These are phyloP conservation scores for Cubamyces sp. DNA, from an alignment of 768 basidiomycete species.

Conservation along the genomic window DNA sequence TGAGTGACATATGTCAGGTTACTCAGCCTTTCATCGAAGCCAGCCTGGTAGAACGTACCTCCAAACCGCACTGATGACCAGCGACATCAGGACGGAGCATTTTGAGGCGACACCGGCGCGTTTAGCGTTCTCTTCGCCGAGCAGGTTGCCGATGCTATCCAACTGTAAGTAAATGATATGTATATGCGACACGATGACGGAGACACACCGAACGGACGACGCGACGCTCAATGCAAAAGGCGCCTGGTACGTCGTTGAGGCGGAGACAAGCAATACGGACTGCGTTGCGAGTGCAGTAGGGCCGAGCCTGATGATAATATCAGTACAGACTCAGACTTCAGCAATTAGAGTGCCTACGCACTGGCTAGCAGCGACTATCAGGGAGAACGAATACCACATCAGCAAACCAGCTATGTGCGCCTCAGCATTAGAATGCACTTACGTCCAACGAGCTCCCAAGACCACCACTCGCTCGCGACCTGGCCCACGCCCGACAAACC, in stretches of 20 bases:
- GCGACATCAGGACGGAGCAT: slow-evolving; percentile 65
- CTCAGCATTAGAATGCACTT: slow-evolving; percentile 26
- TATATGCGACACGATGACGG: not conserved
- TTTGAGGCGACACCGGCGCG: slow-evolving; percentile 73
- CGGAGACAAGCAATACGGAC: slow-evolving; percentile 79
- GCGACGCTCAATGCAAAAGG: slow-evolving; percentile 85
- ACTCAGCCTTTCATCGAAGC: not conserved
- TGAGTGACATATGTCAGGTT: not conserved
- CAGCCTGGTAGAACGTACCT: slow-evolving; percentile 46
- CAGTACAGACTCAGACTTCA: no score
- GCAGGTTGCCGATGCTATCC: slow-evolving; percentile 80
- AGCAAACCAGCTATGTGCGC: not conserved
- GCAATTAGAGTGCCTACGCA: no score
- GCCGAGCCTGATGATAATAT: slow-evolving; percentile 57
- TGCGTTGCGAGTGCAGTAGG: slow-evolving; percentile 85
- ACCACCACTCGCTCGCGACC: slow-evolving; percentile 95
- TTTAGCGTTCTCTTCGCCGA: slow-evolving; percentile 77
- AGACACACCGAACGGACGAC: slow-evolving; percentile 74
- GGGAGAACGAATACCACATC: not conserved
- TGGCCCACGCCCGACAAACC: slow-evolving; percentile 87
- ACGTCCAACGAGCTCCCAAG: slow-evolving; percentile 84
- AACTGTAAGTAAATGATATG: not conserved
- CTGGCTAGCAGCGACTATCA: slow-evolving; percentile 57
- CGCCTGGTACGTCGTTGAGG: slow-evolving; percentile 79
- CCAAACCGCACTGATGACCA: slow-evolving; percentile 65